Conservation (phyloP, 164 flowering plant genomes). For the Tetrastigma voinierianum region DNA sequence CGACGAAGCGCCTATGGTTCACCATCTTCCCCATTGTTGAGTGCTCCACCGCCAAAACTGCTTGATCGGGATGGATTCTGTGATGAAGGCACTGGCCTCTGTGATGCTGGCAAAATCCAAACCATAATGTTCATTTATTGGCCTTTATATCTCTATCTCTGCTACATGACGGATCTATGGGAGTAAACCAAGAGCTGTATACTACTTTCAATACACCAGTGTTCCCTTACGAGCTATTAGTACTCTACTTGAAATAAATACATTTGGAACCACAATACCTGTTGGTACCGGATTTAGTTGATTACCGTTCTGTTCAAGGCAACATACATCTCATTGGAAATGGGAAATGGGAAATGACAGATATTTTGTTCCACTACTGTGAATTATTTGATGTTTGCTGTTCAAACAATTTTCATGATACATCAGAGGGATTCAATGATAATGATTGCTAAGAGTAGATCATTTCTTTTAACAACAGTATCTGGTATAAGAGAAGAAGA, state of each 20-base stretch:
- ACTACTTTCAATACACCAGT: neutral
- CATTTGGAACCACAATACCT: neutral
- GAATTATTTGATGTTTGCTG: too few relatives aligned
- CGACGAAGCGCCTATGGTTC: conserved; percentile 81
- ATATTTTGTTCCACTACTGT: too few relatives aligned
- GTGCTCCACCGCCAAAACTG: conserved; percentile 82
- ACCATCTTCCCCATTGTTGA: conserved; percentile 85
- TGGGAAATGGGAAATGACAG: too few relatives aligned
- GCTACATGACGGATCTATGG: conserved; percentile 6
- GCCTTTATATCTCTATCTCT: neutral
- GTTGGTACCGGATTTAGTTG: too few relatives aligned
- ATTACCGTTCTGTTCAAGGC: too few relatives aligned
- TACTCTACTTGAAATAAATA: neutral
- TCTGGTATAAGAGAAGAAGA: too few relatives aligned
- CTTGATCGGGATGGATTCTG: conserved; percentile 92
- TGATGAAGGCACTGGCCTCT: conserved; percentile 69
- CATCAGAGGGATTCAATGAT: too few relatives aligned
- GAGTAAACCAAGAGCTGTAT: neutral
- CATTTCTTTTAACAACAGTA: too few relatives aligned
- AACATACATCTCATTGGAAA: too few relatives aligned
- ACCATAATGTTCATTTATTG: neutral
- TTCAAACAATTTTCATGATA: too few relatives aligned
- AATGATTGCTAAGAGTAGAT: too few relatives aligned
- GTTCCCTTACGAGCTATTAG: neutral
- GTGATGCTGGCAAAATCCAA: conserved; percentile 53